phyloP scores from a whole-genome alignment of 257 asterid genomes.

The Rubia yunnanensis region DNA sequence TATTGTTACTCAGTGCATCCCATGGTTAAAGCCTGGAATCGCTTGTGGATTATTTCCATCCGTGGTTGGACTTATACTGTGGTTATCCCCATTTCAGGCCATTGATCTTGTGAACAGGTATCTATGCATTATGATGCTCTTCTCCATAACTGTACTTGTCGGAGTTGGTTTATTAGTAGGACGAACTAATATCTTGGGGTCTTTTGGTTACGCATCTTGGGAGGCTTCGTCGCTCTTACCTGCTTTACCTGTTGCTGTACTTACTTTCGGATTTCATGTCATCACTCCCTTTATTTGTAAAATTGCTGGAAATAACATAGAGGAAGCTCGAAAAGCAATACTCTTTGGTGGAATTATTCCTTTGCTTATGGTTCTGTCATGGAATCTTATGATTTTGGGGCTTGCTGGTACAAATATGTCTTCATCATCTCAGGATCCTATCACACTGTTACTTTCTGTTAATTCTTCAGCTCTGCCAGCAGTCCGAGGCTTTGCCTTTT shows the following conservation, averaged over 20 bases:
- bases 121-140: conserved; percentile 25
- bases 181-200: conserved; percentile 21
- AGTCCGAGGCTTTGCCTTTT: conserved; percentile 32
- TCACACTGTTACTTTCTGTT: conserved; percentile 30
- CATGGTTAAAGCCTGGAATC: conserved; percentile 18
- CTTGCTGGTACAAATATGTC: conserved; percentile 21
- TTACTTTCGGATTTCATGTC: conserved; percentile 33
- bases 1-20: conserved; percentile 27
- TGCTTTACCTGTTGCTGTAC: conserved; percentile 33
- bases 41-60: conserved; percentile 28
- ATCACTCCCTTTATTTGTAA: conserved; percentile 35
- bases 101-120: conserved; percentile 26
- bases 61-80: conserved; percentile 16
- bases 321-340: conserved; percentile 30
- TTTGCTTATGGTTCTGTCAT: conserved; percentile 24
- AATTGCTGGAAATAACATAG: conserved; percentile 26
- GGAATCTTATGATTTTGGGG: conserved; percentile 32
- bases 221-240: conserved; percentile 25
- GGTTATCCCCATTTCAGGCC: conserved; percentile 20
- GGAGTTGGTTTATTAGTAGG: conserved; percentile 24
- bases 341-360: conserved; percentile 29
- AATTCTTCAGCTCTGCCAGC: conserved; percentile 25
- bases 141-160: conserved; percentile 26
- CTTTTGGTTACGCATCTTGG: conserved; percentile 29
- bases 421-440: conserved; percentile 20